Base-by-base conservation (phyloP, 2,329 filamentous ascomycete species). In the Colletotrichum melonis region DNA sequence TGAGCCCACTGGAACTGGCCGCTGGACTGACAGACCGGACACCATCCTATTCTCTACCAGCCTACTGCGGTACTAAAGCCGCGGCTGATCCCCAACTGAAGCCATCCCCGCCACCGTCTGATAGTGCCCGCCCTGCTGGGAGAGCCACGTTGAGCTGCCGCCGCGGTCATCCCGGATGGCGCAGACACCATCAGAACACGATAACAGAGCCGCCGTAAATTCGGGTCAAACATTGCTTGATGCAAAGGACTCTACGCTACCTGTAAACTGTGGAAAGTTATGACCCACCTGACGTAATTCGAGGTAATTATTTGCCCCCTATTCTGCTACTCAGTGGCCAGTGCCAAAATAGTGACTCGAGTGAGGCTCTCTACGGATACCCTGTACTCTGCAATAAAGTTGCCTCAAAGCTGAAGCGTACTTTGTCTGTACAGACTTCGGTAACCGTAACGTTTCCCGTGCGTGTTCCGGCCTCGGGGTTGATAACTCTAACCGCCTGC, bases 241-340 rank as follows among this genome's bases (percentile, higher is more conserved):
- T 5, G 30, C 28, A 58, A 26, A 55, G 16, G 52, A 55, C 24
- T 49, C 19, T 49, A 22, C 12, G 2, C 19, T 49, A 22, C 14
- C 7, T 3, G 49, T 54, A 26, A 26, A 16, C 52, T 28, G 3
- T 38, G 46, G n/a, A 64, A 70, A 60, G n/a, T 19, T 56, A 1
- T 3, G 70, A 70, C 67, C 70, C 67, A 73, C 70, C 70, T 73
- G 70, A 73, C 70, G 70, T 70, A 66, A 66, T 70, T 70, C 60
- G 59, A 73, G 67, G 46, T 26, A 66, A 59, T 64, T 69, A 30
- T 55, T 56, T 60, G 9, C 32, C 63, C 68, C 63, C 26, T 42
- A 46, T 71, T 52, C 1, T 9, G 12, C n/a, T 2, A 16, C 6
- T 12, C 7, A 38, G 24, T 14, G 14, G 8, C 32, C 32, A 12